A percentile compares a stretch with the other conserved stretches of the same genome.
Evolutionary conservation across 2,329 filamentous ascomycete genomes (phyloP).

Genomic region (Grosmannia huntii): DNA sequence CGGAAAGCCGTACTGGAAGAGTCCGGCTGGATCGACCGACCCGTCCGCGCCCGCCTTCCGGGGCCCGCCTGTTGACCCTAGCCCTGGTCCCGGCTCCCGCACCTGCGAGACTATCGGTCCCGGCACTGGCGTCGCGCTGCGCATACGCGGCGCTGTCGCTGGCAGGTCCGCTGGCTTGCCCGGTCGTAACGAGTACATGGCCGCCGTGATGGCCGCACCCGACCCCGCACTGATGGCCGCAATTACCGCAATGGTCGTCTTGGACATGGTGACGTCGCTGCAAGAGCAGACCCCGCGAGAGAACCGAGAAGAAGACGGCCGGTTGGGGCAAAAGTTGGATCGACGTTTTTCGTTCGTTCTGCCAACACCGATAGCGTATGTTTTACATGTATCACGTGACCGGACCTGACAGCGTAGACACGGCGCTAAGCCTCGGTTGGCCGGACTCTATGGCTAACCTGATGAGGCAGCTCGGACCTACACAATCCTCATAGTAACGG

Average conservation of each 20-base stretch:
- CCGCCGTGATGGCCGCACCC: slow-evolving; percentile 60
- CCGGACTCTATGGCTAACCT: too few species aligned
- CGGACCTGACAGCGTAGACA: too few species aligned
- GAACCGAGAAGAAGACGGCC: too few species aligned
- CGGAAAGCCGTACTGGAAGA: slow-evolving; percentile 83
- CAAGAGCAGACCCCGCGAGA: not conserved
- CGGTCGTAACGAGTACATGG: slow-evolving; percentile 47
- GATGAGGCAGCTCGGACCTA: too few species aligned
- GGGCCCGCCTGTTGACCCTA: not conserved
- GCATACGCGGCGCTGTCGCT: slow-evolving; percentile 13
- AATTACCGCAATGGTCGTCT: slow-evolving; percentile 61
- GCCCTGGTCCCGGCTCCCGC: slow-evolving; percentile 24
- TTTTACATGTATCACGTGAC: too few species aligned
- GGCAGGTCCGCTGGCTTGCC: slow-evolving; percentile 30
- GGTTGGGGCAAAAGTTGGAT: too few species aligned
- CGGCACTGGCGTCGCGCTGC: too few species aligned
- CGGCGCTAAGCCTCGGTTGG: too few species aligned
- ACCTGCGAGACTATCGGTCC: too few species aligned
- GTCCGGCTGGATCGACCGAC: slow-evolving; percentile 59
- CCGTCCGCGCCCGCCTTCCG: slow-evolving; percentile 25
- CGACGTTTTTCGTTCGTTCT: too few species aligned
- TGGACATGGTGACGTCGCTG: slow-evolving; percentile 47
- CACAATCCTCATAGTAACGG: too few species aligned
- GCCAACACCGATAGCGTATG: too few species aligned
- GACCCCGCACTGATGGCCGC: slow-evolving; percentile 65